Evolutionary conservation across 1,284 basidiomycete species (phyloP).

Genomic region (Vanrija pseudolonga): DNA sequence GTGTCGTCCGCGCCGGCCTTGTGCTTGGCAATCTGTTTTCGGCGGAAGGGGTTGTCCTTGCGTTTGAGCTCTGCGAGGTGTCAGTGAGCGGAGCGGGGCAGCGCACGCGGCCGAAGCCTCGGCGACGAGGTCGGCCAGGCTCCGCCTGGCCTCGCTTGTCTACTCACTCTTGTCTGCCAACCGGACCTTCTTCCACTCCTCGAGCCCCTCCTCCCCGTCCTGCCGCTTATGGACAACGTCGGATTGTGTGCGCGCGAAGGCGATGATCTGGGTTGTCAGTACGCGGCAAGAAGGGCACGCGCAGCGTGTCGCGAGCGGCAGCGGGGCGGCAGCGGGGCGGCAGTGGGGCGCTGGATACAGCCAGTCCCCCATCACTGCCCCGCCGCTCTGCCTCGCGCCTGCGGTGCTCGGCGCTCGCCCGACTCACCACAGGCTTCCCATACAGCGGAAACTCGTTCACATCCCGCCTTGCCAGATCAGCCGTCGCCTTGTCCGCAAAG

Average conservation of each 20-base stretch:
- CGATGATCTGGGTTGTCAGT: constrained; percentile 55
- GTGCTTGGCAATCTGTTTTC: constrained; percentile 74
- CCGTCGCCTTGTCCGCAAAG: constrained; percentile 74
- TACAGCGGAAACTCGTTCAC: constrained; percentile 92
- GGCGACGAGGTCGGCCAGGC: too few species aligned
- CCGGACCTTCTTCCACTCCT: constrained; percentile 69
- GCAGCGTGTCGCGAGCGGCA: background rate
- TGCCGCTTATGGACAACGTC: constrained; percentile 80
- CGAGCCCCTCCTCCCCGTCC: constrained; percentile 61
- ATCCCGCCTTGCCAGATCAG: constrained; percentile 83
- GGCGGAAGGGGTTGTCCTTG: constrained; percentile 78
- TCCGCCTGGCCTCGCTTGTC: background rate
- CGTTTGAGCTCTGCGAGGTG: constrained; percentile 64
- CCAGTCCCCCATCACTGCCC: too few species aligned
- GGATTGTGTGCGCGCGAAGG: constrained; percentile 81
- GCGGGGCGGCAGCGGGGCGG: background rate
- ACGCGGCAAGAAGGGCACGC: too few species aligned
- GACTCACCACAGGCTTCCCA: constrained; percentile 85
- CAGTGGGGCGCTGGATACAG: too few species aligned
- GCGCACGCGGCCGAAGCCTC: background rate
- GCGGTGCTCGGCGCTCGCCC: too few species aligned
- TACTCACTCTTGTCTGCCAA: constrained; percentile 74
- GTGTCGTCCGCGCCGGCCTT: constrained; percentile 56
- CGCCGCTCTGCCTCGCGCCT: too few species aligned
- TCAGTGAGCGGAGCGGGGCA: background rate